Conservation (phyloP, 257 asterid genomes). For the Scutellaria minor region DNA sequence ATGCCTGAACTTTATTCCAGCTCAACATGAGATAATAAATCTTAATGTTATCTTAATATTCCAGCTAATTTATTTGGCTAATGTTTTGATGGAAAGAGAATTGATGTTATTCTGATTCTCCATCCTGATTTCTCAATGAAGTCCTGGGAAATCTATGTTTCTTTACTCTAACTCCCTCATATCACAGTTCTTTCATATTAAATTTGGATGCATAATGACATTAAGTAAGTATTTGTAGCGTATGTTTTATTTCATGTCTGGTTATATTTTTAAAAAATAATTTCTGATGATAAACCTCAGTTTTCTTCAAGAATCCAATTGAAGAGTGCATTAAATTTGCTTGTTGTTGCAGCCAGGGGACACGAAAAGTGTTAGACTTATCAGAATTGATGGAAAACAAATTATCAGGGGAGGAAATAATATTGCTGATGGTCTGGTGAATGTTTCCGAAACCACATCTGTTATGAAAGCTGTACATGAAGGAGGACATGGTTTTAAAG, state of each 20-base stretch:
- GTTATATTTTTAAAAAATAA: not conserved
- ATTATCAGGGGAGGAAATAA: constrained; percentile 89
- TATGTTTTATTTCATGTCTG: constrained; percentile 20
- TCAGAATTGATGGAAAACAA: constrained; percentile 74
- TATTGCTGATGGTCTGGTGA: constrained; percentile 69
- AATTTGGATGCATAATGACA: not conserved
- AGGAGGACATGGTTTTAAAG: constrained; percentile 56
- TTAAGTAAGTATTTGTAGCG: not conserved
- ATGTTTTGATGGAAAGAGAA: not conserved
- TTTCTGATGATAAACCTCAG: constrained; percentile 21
- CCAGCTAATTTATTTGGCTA: constrained; percentile 4
- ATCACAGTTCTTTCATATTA: constrained; percentile 3
- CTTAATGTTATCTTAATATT: not conserved
- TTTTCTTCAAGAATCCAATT: constrained; percentile 19
- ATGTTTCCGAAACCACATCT: constrained; percentile 45
- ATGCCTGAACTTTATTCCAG: constrained; percentile 16
- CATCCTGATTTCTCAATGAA: constrained; percentile 19
- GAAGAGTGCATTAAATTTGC: constrained; percentile 23
- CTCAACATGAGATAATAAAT: not conserved
- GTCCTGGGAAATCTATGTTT: constrained; percentile 22
- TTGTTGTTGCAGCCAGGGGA: constrained; percentile 87
- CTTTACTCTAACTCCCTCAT: constrained; percentile 7
- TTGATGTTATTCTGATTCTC: not conserved
- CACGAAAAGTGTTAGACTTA: constrained; percentile 84
- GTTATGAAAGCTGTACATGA: constrained; percentile 61